phyloP scores from a whole-genome alignment of 257 asterid genomes.

The Jaltomata sinuosa region DNA sequence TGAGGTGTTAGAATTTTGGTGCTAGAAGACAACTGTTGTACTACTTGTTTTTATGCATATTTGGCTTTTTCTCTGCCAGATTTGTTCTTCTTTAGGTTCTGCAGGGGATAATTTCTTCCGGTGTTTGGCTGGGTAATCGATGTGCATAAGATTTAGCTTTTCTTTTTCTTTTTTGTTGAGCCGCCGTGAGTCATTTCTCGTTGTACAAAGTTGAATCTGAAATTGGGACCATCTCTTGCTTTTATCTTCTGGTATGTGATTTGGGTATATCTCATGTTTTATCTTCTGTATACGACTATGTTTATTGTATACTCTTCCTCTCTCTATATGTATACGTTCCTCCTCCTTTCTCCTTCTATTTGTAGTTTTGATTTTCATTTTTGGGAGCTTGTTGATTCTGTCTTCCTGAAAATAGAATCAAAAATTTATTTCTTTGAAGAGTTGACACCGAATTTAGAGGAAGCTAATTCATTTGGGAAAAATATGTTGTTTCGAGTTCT shows the following conservation, averaged over 20 bases:
- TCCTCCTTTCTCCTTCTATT: not conserved
- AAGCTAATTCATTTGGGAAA: not conserved
- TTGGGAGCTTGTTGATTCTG: not conserved
- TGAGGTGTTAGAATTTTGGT: slow-evolving; percentile 24
- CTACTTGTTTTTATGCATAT: not conserved
- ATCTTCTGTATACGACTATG: not conserved
- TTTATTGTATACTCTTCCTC: not conserved
- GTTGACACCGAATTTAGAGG: not conserved
- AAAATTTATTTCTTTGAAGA: not conserved
- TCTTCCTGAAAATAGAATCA: not conserved
- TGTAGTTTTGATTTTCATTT: not conserved
- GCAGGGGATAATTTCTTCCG: not conserved
- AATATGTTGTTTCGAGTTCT: not conserved
- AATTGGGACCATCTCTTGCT: not conserved
- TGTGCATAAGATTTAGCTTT: slow-evolving; percentile 10
- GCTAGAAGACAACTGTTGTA: slow-evolving; percentile 6
- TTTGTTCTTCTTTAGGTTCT: not conserved
- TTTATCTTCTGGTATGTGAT: not conserved
- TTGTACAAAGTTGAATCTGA: not conserved
- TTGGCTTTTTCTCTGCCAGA: not conserved
- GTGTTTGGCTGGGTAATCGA: not conserved
- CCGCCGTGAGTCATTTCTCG: not conserved
- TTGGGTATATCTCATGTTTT: not conserved
- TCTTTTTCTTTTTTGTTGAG: not conserved
- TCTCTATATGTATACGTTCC: not conserved